These are phyloP conservation scores for Huntiella savannae DNA, from an alignment of 2,329 filamentous ascomycete genomes.

Conservation along the genomic window DNA sequence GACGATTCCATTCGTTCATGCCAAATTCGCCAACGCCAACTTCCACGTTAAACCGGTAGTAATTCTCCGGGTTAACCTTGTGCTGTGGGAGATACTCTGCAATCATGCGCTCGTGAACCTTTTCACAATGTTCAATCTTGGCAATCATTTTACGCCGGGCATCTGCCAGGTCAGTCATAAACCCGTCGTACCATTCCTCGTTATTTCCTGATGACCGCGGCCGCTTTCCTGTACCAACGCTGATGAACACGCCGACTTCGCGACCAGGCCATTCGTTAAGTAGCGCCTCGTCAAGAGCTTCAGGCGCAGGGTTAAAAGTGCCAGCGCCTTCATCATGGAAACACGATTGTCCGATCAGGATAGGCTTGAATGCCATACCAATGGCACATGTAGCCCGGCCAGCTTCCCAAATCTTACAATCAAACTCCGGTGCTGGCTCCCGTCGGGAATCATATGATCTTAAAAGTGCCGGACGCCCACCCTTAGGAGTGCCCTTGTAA, in stretches of 20 bases:
- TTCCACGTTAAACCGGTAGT: slow-evolving; percentile 92
- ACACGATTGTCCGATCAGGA: slow-evolving; percentile 77
- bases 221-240: slow-evolving; percentile 82
- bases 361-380: slow-evolving; percentile 85
- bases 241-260: slow-evolving; percentile 81
- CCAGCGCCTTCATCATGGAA: slow-evolving; percentile 89
- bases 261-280: slow-evolving; percentile 90
- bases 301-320: slow-evolving; percentile 76
- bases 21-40: slow-evolving; percentile 91
- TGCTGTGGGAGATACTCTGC: slow-evolving; percentile 58
- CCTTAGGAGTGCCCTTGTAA: slow-evolving; percentile 61
- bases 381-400: slow-evolving; percentile 86
- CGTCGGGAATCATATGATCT: slow-evolving; percentile 90
- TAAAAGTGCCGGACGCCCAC: slow-evolving; percentile 51
- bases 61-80: slow-evolving; percentile 71
- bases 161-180: slow-evolving; percentile 76
- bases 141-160: slow-evolving; percentile 65
- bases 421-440: slow-evolving; percentile 75
- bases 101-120: slow-evolving; percentile 72
- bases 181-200: slow-evolving; percentile 80
- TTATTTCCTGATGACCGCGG: slow-evolving; percentile 46
- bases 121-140: slow-evolving; percentile 92
- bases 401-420: slow-evolving; percentile 94
- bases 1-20: slow-evolving; percentile 93
- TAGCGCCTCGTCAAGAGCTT: slow-evolving; percentile 73